Evolutionary conservation across 495 filamentous ascomycete species (phyloP), one percentile per base, ranked within the genome.

Genomic region (Neurospora africana): DNA sequence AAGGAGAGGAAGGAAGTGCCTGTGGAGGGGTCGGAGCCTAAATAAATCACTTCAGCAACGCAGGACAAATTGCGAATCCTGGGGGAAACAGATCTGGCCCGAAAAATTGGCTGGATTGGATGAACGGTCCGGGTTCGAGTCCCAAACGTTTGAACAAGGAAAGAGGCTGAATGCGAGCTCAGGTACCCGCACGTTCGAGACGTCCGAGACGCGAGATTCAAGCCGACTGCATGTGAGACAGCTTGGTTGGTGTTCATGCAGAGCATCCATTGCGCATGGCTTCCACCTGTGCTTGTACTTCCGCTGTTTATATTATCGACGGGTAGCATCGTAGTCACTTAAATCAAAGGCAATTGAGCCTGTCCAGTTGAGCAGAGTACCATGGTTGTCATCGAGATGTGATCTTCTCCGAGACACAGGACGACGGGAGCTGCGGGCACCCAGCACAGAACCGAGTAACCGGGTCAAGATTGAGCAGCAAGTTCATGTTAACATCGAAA

Each of bases 211-310:
- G n/a, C n/a, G 19, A 70, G 19, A 41, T 70, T 58, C 69, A 44
- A 44, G 8, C 69, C 33, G 69, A n/a, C 69, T 70, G 69, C 69
- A 70, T 70, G 38, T 43, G 53, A 65, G 53, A 65, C 53, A 33
- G 27, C 30, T 65, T 65, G 27, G 15, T 9, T 9, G 27, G 7
- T 65, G 15, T 65, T 65, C 23, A 65, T 65, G 53, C 53, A 65
- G 27, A 17, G 15, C 15, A 65, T 33, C 30, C 27, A 33, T 19
- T 19, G 15, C 27, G 7, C 30, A 65, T 35, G 27, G 27, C 53
- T 30, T 65, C 53, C 27, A 4, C 7, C 3, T 19, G 27, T 19
- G 53, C 53, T 65, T 65, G 27, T 10, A 19, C 27, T 19, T 61
- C 11, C 15, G 23, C 53, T 30, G 21, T 17, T 8, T 4, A 17